Evolutionary conservation across 805 yeast species (phyloP).

Genomic region (Candida silvicultrix): DNA sequence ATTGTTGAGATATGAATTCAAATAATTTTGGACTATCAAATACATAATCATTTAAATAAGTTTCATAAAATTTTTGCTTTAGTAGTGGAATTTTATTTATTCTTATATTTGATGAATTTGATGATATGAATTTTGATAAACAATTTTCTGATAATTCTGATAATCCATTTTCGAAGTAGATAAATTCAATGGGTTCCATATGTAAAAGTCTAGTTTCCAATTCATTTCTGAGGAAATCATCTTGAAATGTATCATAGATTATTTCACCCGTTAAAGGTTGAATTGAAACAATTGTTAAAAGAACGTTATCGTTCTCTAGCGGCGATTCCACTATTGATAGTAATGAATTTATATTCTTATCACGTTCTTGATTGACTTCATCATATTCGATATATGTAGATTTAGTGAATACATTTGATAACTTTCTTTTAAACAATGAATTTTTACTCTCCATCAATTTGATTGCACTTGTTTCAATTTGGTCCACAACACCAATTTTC

Average conservation of each 20-base stretch:
- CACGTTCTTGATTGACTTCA: conserved; percentile 19
- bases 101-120: conserved; percentile 6
- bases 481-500: conserved; percentile 85
- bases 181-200: conserved; percentile 70
- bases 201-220: conserved; percentile 71
- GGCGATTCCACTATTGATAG: conserved; percentile 28
- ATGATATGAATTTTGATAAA: conserved; percentile 2
- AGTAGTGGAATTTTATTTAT: conserved; percentile 9
- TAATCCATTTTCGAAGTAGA: conserved; percentile 36
- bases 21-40: conserved; percentile 12
- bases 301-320: conserved; percentile 13
- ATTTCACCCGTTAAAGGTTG: conserved; percentile 75
- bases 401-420: conserved; percentile 69
- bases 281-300: conserved; percentile 49
- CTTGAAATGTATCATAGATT: conserved; percentile 64
- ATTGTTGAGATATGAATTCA: conserved; percentile 20
- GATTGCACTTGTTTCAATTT: conserved; percentile 73
- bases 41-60: conserved; percentile 10
- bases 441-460: conserved; percentile 48
- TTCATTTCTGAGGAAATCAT: conserved; percentile 48
- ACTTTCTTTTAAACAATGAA: conserved; percentile 57
- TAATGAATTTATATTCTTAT: conserved; percentile 35
- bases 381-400: conserved; percentile 78
- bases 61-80: conserved; percentile 10
- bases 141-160: conserved; percentile 26